Evolutionary conservation across 495 filamentous ascomycete genomes (phyloP), one percentile per base, ranked within the genome.

Genomic region (Aspergillus cavernicola): DNA sequence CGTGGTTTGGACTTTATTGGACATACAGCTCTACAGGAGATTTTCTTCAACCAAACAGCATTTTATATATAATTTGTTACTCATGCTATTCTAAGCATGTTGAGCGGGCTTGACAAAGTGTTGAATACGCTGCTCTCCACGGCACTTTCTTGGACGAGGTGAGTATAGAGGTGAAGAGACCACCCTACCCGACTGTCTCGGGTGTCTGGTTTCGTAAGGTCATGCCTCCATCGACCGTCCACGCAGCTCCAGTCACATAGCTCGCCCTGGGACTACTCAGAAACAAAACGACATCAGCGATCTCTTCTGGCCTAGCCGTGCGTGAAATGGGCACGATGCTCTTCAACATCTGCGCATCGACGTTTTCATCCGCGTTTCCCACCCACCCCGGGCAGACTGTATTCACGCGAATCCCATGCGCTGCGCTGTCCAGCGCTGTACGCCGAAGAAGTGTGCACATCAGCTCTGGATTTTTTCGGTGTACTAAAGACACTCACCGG

Each of bases 161-260:
- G n/a, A n/a, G n/a, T n/a, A n/a, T n/a, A n/a, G n/a, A n/a, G n/a
- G n/a, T n/a, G n/a, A n/a, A n/a, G n/a, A n/a, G n/a, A n/a, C n/a
- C n/a, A n/a, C n/a, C n/a, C n/a, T n/a, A n/a, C n/a, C n/a, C n/a
- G n/a, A n/a, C n/a, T n/a, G n/a, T n/a, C n/a, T n/a, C n/a, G n/a
- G n/a, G n/a, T n/a, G n/a, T n/a, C n/a, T n/a, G n/a, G n/a, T n/a
- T n/a, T n/a, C n/a, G 33, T 19, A 39, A 22, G 6, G 33, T 15
- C 46, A 50, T 26, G 15, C 52, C 52, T 9, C 52, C 52, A 20
- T 55, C 52, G 11, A 55, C 52, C 23, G 29, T 20, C 43, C 35
- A 48, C n/a, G 33, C 20, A 24, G 42, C 36, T 24, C 52, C 52
- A 0, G 52, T 55, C n/a, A 55, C 44, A 49, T 55, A 55, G 28